These are phyloP conservation scores for Clarireedia hainanense DNA, from an alignment of 2,329 filamentous ascomycete genomes.

Conservation along the genomic window DNA sequence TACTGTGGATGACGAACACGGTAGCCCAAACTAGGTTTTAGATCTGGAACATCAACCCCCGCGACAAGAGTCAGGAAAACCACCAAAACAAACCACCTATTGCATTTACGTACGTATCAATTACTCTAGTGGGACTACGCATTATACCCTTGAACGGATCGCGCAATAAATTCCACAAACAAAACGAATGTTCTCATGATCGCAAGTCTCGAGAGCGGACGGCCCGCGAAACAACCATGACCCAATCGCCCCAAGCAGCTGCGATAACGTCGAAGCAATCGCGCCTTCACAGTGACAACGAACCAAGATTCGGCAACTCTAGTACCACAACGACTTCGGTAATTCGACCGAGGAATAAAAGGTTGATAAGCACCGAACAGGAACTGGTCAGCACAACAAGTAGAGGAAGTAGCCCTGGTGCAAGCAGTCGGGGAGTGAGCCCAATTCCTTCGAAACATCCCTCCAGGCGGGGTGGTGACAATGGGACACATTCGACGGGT, in stretches of 20 bases:
- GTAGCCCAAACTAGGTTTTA: constrained; percentile 6
- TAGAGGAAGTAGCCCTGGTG: constrained; percentile 27
- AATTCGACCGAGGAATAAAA: constrained; percentile 26
- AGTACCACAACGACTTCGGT: constrained; percentile 11
- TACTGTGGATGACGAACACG: constrained; percentile 8
- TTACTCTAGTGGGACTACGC: background rate
- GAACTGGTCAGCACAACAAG: constrained; percentile 25
- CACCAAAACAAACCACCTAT: background rate
- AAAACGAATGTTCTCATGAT: constrained; percentile 19
- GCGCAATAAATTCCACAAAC: constrained; percentile 1
- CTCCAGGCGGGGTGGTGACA: constrained; percentile 9
- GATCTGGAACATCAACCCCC: constrained; percentile 9
- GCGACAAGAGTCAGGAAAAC: background rate
- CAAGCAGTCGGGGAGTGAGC: constrained; percentile 38
- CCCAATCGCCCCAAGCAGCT: constrained; percentile 14
- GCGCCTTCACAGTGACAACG: constrained; percentile 7
- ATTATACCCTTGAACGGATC: background rate
- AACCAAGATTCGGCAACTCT: constrained; percentile 1
- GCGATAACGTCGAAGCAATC: constrained; percentile 10
- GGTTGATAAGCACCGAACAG: constrained; percentile 25
- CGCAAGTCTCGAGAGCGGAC: constrained; percentile 16
- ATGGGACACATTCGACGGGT: background rate
- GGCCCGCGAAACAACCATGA: constrained; percentile 16
- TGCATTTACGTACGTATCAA: background rate
- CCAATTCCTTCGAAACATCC: constrained; percentile 40